Evolutionary conservation across 2,329 filamentous ascomycete genomes (phyloP), one percentile per base, ranked within the genome.

Genomic region (Neospermospora avenae): DNA sequence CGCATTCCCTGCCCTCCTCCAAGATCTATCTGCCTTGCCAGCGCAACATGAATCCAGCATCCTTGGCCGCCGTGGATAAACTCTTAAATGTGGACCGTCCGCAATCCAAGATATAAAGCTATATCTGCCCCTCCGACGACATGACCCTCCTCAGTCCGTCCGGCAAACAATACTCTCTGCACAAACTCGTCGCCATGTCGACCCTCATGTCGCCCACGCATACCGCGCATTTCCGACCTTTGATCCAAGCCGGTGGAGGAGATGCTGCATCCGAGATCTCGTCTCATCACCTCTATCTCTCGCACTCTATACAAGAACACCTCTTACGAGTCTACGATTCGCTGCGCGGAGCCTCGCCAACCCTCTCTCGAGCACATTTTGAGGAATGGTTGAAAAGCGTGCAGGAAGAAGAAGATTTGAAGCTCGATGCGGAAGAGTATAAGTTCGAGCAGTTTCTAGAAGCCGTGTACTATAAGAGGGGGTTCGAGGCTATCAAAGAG

Each of bases 301-400:
- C 76, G 58, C 75, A 78, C 42, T 74, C 76, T 25, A 79, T 85
- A 60, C 77, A 79, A 63, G 77, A 74, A 31, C 77, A 80, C 55
- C 71, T 86, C 22, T 72, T 76, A 56, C 73, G 72, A 44, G 70
- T 84, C 31, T 86, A 80, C 68, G 71, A 80, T 35, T 69, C 74
- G 0, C 63, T 84, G 35, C 75, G 79, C 16, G 71, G 74, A 2
- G 34, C 57, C 0, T 70, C 73, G 28, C 65, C 61, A 39, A 67
- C 62, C 1, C 65, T 81, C 10, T 69, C 75, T 3, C 70, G 72
- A 14, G 73, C 75, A 7, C 73, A 74, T 34, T 78, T 86, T 57
- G 67, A 71, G 31, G 67, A 67, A 4, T 87, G 86, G 69, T 70
- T 87, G n/a, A 72, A 74, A 37, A 68, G 72, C 1, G 75, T 75